Conservation (phyloP, 352 stramenopile genomes). For the Phytophthora multivora region DNA sequence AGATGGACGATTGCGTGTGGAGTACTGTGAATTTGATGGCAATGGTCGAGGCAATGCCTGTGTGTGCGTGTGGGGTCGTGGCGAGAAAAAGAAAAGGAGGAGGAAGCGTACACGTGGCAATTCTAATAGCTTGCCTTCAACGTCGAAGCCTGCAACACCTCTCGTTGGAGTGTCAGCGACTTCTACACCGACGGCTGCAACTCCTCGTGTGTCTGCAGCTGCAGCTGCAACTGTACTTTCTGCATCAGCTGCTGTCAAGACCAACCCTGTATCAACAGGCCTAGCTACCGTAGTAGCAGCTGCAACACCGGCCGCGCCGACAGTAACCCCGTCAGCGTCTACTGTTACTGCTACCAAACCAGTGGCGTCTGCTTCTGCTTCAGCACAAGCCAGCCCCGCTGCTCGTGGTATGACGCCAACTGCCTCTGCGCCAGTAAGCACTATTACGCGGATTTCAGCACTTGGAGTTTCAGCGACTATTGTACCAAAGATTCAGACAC, state of each 20-base stretch:
- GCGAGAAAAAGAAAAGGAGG: conserved; percentile 29
- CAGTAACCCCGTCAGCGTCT: not conserved
- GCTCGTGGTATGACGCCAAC: not conserved
- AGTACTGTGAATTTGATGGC: conserved; percentile 76
- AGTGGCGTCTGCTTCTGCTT: not conserved
- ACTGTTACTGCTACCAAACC: not conserved
- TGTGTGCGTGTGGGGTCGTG: conserved; percentile 55
- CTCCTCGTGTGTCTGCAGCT: not conserved
- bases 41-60: conserved; percentile 70
- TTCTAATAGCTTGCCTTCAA: not conserved
- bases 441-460: conserved; percentile 8
- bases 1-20: conserved; percentile 49
- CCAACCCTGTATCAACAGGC: not conserved
- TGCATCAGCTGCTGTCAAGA: not conserved
- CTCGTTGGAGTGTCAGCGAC: conserved; percentile 1
- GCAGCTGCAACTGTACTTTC: not conserved
- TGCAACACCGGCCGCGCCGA: no score
- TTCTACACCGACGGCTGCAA: conserved; percentile 6
- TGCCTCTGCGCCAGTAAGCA: not conserved
- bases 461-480: conserved; percentile 1
- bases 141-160: conserved; percentile 3
- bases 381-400: not conserved
- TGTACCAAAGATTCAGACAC: not conserved
- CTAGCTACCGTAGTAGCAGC: not conserved
- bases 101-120: conserved; percentile 4